These are phyloP conservation scores for Malassezia furfur DNA, from an alignment of 1,284 basidiomycete species.

Conservation along the genomic window DNA sequence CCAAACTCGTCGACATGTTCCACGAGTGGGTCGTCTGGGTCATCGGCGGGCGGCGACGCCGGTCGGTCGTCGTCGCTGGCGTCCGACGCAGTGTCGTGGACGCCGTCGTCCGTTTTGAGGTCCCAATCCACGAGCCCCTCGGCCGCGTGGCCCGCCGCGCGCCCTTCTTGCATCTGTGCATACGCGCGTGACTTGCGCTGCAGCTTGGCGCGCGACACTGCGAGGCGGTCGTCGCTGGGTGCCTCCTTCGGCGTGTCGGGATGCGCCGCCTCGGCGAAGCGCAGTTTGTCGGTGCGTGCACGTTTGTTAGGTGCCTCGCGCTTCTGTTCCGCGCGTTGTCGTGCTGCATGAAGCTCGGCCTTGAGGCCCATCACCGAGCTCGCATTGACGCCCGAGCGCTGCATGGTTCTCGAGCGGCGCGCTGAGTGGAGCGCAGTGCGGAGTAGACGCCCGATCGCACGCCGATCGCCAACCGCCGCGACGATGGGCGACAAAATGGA, in stretches of 20 bases:
- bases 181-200: slow-evolving; percentile 74
- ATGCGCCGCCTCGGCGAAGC: background rate
- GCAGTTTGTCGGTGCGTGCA: background rate
- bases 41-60: slow-evolving; percentile 48
- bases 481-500: background rate
- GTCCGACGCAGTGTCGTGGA: slow-evolving; percentile 51
- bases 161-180: slow-evolving; percentile 67
- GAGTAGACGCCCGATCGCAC: slow-evolving; percentile 4
- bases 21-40: slow-evolving; percentile 60
- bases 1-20: slow-evolving; percentile 82
- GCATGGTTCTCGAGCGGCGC: too few species aligned
- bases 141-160: slow-evolving; percentile 61
- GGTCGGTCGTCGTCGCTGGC: slow-evolving; percentile 33
- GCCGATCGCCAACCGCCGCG: background rate
- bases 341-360: slow-evolving; percentile 25
- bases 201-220: slow-evolving; percentile 58
- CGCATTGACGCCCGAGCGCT: slow-evolving; percentile 7
- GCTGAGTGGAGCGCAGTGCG: too few species aligned
- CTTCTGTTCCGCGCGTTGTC: slow-evolving; percentile 3
- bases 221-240: slow-evolving; percentile 46
- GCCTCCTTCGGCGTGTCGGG: background rate
- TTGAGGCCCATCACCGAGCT: slow-evolving; percentile 25
- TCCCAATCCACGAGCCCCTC: slow-evolving; percentile 71
- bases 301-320: background rate
- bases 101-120: slow-evolving; percentile 63